phyloP scores from a whole-genome alignment of 1,284 basidiomycete species.

The Ustilago esculenta region DNA sequence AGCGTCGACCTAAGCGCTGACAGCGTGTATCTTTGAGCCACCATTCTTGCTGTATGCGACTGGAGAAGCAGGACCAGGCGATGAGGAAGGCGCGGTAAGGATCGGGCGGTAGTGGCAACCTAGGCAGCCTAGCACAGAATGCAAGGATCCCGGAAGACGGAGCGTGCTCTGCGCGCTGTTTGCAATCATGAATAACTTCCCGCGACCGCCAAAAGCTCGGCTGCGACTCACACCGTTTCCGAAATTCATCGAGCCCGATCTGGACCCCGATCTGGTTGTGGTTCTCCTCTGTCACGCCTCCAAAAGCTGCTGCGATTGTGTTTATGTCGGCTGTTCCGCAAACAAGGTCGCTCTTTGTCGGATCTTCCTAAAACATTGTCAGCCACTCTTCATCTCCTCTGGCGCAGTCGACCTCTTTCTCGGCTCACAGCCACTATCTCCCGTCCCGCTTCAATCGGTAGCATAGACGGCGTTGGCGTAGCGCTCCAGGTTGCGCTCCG shows the following conservation, averaged over 20 bases:
- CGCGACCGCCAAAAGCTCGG: constrained; percentile 8
- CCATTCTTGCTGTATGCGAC: constrained; percentile 12
- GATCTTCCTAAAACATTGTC: constrained; percentile 7
- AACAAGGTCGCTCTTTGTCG: neutral
- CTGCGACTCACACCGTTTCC: neutral
- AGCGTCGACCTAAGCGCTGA: constrained; percentile 45
- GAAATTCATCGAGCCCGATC: no score
- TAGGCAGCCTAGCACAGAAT: no score
- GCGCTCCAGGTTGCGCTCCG: constrained; percentile 1
- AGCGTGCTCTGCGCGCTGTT: constrained; percentile 1
- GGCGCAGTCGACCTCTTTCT: no score
- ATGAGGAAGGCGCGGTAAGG: neutral
- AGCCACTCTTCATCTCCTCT: neutral
- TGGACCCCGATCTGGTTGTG: no score
- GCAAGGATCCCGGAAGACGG: constrained; percentile 8
- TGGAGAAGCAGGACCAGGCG: neutral
- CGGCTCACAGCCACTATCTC: no score
- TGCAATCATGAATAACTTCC: neutral
- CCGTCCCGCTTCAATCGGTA: neutral
- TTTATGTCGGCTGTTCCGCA: neutral
- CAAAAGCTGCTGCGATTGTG: neutral
- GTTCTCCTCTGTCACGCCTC: neutral
- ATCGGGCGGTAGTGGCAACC: no score
- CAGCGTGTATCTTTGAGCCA: constrained; percentile 40
- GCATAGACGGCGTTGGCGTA: neutral